These are phyloP conservation scores for Ogataea degrootiae DNA, from an alignment of 805 yeast genomes.

Conservation along the genomic window DNA sequence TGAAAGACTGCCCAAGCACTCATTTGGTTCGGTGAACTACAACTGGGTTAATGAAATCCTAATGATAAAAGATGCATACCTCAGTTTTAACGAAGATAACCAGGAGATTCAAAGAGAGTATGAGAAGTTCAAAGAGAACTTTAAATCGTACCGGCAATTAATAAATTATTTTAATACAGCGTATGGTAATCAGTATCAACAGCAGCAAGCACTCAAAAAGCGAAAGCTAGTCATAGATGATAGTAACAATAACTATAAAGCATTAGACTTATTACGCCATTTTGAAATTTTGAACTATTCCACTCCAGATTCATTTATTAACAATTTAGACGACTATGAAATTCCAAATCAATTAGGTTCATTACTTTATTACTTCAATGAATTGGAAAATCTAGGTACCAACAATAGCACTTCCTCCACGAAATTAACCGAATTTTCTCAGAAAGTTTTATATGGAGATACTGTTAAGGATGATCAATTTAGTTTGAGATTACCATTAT, in stretches of 20 bases:
- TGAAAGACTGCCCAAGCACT: slow-evolving; percentile 3
- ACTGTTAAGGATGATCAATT: slow-evolving; percentile 6
- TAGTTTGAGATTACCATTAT: slow-evolving; percentile 9
- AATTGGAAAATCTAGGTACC: neutral
- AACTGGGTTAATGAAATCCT: neutral
- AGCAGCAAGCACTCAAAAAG: slow-evolving; percentile 5
- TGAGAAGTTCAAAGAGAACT: slow-evolving; percentile 4
- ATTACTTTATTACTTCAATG: slow-evolving; percentile 10
- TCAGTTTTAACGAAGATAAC: neutral
- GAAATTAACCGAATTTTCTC: too few species aligned
- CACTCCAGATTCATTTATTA: slow-evolving; percentile 7
- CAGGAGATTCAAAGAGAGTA: neutral
- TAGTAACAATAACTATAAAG: slow-evolving; percentile 1
- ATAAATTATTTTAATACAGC: slow-evolving; percentile 4
- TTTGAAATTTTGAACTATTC: slow-evolving; percentile 10
- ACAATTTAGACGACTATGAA: slow-evolving; percentile 5
- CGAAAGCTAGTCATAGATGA: slow-evolving; percentile 7
- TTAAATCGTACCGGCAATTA: slow-evolving; percentile 8
- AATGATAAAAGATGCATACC: neutral
- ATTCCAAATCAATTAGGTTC: slow-evolving; percentile 16
- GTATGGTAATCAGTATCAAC: neutral
- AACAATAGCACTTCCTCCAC: neutral
- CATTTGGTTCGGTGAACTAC: slow-evolving; percentile 13
- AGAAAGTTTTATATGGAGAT: too few species aligned
- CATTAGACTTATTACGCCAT: slow-evolving; percentile 7